Base-by-base conservation (phyloP, 2,329 filamentous ascomycete species). In the Colletotrichum eremochloae region DNA sequence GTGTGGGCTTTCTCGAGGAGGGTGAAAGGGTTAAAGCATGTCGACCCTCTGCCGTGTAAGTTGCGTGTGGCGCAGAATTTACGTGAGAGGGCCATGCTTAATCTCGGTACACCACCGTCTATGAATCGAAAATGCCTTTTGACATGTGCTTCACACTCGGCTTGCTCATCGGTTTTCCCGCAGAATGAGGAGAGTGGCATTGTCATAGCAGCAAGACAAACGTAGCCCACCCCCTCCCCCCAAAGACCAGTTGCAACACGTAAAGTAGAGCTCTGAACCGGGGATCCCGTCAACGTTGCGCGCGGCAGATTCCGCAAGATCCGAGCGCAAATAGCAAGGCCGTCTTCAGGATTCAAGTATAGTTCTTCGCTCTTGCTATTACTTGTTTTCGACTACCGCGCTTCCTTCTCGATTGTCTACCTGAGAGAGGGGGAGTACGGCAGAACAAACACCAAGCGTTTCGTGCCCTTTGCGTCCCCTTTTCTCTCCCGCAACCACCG, bases 71-170 rank as follows among this genome's bases (percentile, higher is more conserved):
- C 57, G 64, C 64, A 72, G 18, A 31, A 40, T 24, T 63, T 46
- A 20, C 20, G 60, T 38, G 24, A 67, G 61, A 53, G 40, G 31
- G 40, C 31, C 66, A 57, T 64, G 60, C 46, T 56, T 44, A 64
- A 60, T 72, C 61, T 65, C 70, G 70, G 60, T 24, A 71, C 29
- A 50, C 50, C 46, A n/a, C 29, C 14, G 42, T 63, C 36, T 38
- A 29, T 29, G n/a, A 24, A 9, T 24, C 8, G 11, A 18, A 38
- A 36, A 40, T 12, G 38, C 5, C 18, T 24, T 42, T 40, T 63
- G 56, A 18, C 69, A 72, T 64, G 69, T 72, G 69, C 69, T 69
- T 68, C 53, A 33, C 20, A 38, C 29, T 18, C 38, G 44, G 29
- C 20, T 48, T 57, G n/a, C 11, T 38, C 11, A n/a, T 24, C 33